Percentiles rank a stretch among this genome's conserved stretches.
These are phyloP conservation scores for Mortierella claussenii DNA, from an alignment of 192 early-diverging fungal genomes.

Conservation along the genomic window DNA sequence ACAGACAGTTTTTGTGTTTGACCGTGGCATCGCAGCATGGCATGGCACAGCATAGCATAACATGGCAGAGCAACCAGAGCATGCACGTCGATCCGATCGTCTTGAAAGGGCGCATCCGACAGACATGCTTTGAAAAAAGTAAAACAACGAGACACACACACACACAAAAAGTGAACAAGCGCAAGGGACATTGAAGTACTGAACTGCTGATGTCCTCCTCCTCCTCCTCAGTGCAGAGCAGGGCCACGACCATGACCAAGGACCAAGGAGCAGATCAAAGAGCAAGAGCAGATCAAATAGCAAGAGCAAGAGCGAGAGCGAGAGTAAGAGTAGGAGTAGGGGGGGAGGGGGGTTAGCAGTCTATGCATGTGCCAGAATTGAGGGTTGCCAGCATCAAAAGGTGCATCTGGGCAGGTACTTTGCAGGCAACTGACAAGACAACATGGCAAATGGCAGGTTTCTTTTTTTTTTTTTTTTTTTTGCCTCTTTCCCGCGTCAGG, in stretches of 20 bases:
- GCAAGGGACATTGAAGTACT: background rate
- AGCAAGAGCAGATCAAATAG: no score
- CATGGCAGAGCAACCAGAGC: background rate
- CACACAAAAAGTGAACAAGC: background rate
- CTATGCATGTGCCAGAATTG: no score
- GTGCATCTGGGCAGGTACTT: background rate
- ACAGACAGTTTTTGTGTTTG: no score
- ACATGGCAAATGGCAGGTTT: background rate
- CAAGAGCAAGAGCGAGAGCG: no score
- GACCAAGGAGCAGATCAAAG: no score
- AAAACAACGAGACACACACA: background rate
- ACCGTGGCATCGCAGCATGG: no score
- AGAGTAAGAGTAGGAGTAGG: background rate
- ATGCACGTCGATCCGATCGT: no score
- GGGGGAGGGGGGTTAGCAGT: no score
- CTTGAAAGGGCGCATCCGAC: no score
- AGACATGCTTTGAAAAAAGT: no score
- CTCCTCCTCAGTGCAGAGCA: background rate
- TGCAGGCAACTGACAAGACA: background rate
- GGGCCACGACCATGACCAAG: no score
- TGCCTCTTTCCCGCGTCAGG: background rate
- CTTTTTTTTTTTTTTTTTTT: conserved; percentile 7
- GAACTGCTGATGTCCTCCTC: background rate
- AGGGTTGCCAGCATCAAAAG: no score
- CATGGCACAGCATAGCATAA: background rate